Evolutionary conservation across 1,139 yeast genomes (phyloP), one percentile per base, ranked within the genome.

Genomic region (Scheffersomyces titani): DNA sequence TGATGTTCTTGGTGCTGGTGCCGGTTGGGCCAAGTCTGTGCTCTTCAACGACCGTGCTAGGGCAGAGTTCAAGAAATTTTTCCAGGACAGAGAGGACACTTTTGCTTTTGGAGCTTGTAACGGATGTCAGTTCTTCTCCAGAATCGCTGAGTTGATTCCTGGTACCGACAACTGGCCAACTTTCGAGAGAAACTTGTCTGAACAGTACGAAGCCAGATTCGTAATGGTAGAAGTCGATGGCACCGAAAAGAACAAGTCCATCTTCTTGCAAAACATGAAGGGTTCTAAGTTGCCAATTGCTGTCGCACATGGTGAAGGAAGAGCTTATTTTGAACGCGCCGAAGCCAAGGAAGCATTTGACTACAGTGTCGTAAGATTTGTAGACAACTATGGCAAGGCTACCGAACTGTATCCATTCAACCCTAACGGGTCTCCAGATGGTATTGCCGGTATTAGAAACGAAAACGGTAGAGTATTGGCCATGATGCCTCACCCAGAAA

Each of bases 401-500:
- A 90, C 99, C 47, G 89, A 86, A 70, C 82, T 79, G 66, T 94
- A 90, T 71, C 99, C 99, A 63, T 90, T 82, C 78, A 94, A 94
- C 79, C 99, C 99, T 58, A 96, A 96, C 74, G 99, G 99, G 49
- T 91, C 98, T 20, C 92, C 96, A 52, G 84, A 84, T 55, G 98
- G 97, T 75, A 90, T 96, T 68, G 90, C 98, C 50, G 99, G 98
- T 81, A 86, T 96, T 60, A 82, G 90, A 61, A 87, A 94, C 54
- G 90, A 90, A 57, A 91, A 91, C 69, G 99, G 99, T 63, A 87
- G 99, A 73, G 98, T 96, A 4, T 80, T 96, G 68, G 98, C 98
- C 3, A 86, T 96, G 92, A 96, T 96, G 99, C 99, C 99, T 52
- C 99, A 96, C 72, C 99, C 99, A 24, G 99, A 96, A 76, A 91